Conservation (phyloP, 805 yeast species). For the Scheffersomyces coipomensis region DNA sequence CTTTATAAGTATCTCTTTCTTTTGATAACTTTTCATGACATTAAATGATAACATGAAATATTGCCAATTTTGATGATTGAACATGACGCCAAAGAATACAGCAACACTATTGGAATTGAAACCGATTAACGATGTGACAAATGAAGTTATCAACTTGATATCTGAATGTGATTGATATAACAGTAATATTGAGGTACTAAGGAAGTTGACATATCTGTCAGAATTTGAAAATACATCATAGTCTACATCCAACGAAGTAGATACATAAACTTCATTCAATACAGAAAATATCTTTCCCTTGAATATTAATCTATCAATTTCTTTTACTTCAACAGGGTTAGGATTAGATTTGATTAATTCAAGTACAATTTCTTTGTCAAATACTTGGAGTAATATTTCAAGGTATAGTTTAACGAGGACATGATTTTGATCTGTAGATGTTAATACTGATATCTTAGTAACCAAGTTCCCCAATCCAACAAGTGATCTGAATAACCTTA, state of each 20-base stretch:
- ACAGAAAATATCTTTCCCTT: constrained; percentile 28
- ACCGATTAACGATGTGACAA: constrained; percentile 19
- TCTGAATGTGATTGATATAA: constrained; percentile 9
- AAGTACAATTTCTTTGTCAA: constrained; percentile 2
- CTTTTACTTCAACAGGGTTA: constrained; percentile 17
- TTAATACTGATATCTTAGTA: constrained; percentile 12
- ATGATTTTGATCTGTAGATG: no score
- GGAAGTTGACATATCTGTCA: constrained; percentile 18
- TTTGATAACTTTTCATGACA: constrained; percentile 25
- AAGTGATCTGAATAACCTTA: constrained; percentile 17
- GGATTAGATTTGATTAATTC: constrained; percentile 1
- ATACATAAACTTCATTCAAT: constrained; percentile 18
- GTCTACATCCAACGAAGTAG: constrained; percentile 6
- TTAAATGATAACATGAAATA: constrained; percentile 11
- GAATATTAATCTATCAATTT: constrained; percentile 37
- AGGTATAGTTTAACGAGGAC: no score
- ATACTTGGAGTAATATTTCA: neutral
- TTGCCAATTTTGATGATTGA: constrained; percentile 18
- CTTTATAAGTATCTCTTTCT: constrained; percentile 16
- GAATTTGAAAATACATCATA: constrained; percentile 10
- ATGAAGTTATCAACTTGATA: constrained; percentile 9
- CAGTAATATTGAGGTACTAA: constrained; percentile 16
- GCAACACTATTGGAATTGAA: constrained; percentile 14
- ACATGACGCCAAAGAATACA: constrained; percentile 21
- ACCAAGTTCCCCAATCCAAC: constrained; percentile 33